phyloP scores from a whole-genome alignment of 192 early-diverging fungal genomes.

The Backusella morwellensis region DNA sequence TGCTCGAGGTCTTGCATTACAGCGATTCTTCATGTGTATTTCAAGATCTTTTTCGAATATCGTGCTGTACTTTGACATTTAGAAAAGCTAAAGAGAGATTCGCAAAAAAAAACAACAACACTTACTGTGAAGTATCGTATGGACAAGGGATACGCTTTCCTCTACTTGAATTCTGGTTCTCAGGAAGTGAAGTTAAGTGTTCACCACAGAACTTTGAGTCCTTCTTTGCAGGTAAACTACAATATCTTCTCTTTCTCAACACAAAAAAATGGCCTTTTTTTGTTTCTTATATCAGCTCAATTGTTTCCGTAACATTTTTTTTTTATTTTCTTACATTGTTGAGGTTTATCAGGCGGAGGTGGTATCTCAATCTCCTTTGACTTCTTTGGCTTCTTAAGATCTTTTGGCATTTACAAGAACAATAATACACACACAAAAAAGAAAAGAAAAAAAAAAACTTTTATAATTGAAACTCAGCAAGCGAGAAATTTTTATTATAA shows the following conservation, averaged over 20 bases:
- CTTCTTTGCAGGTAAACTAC: conserved; percentile 53
- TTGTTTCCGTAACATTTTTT: background rate
- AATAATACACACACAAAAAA: background rate
- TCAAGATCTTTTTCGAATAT: conserved; percentile 52
- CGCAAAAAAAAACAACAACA: background rate
- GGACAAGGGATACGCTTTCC: conserved; percentile 68
- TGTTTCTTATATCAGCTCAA: background rate
- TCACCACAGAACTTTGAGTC: conserved; percentile 68
- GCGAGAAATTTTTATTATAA: background rate
- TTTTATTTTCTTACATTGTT: conserved; percentile 37
- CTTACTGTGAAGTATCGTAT: conserved; percentile 69
- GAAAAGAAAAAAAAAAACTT: background rate
- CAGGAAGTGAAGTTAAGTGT: conserved; percentile 49
- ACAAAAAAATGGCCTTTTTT: conserved; percentile 52
- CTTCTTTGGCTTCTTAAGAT: conserved; percentile 15
- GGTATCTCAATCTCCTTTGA: conserved; percentile 21
- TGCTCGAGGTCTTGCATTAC: conserved; percentile 62
- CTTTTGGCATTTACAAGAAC: conserved; percentile 29
- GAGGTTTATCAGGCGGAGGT: conserved; percentile 39
- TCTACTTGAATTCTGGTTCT: conserved; percentile 6
- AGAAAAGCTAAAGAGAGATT: background rate
- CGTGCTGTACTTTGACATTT: conserved; percentile 34
- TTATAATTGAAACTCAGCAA: background rate
- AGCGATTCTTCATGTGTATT: conserved; percentile 56
- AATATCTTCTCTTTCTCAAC: conserved; percentile 60